A percentile compares a stretch with the other conserved stretches of the same genome.
phyloP scores from a whole-genome alignment of 2,329 filamentous ascomycete species.

The Hypoxylon sp. region DNA sequence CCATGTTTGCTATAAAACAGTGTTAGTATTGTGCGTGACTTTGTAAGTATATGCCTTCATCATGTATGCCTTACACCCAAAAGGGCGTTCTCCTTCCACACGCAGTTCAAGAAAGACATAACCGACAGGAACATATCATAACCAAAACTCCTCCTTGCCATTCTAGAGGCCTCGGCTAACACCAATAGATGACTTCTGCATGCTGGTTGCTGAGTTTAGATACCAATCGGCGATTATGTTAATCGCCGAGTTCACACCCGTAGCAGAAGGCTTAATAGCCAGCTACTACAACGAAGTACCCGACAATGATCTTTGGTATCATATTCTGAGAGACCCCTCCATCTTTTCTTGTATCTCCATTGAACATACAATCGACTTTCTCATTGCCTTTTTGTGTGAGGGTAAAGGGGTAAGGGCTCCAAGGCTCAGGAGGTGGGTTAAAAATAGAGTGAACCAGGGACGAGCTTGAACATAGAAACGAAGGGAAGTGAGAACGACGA shows the following conservation, averaged over 20 bases:
- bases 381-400: background rate
- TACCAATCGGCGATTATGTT: background rate
- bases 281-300: background rate
- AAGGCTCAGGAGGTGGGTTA: background rate
- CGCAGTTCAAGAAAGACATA: background rate
- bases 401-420: background rate
- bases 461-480: background rate
- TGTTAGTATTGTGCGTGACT: constrained; percentile 4
- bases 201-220: background rate
- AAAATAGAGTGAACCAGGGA: background rate
- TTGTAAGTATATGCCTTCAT: background rate
- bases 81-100: background rate
- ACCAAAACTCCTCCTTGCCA: background rate
- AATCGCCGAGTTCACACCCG: background rate
- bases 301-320: background rate
- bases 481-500: too few relatives aligned
- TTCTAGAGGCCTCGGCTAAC: background rate
- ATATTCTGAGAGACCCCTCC: background rate
- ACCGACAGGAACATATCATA: background rate
- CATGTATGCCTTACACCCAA: background rate
- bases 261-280: background rate
- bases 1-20: constrained; percentile 31
- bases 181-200: too few relatives aligned
- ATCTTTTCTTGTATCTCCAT: background rate
- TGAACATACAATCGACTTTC: background rate